These are phyloP conservation scores for Apophysomyces ossiformis DNA, from an alignment of 371 early-diverging fungal genomes.

Conservation along the genomic window DNA sequence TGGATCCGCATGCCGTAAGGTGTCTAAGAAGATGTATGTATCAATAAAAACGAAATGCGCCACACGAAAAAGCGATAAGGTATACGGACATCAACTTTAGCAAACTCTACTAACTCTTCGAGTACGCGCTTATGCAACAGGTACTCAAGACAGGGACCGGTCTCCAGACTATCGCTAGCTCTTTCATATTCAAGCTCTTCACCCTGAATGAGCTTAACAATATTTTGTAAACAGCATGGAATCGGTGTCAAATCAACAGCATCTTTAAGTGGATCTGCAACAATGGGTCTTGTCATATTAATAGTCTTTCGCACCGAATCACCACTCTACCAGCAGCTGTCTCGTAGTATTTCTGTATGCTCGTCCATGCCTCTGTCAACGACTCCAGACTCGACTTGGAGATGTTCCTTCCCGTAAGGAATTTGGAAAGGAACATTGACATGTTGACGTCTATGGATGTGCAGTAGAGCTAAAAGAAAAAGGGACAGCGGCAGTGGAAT, in stretches of 20 bases:
- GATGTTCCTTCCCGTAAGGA: conserved; percentile 51
- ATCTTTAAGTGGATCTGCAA: conserved; percentile 53
- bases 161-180: conserved; percentile 49
- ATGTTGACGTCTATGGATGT: conserved; percentile 17
- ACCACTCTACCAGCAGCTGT: conserved; percentile 46
- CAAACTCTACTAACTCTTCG: conserved; percentile 55
- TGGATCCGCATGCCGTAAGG: conserved; percentile 60
- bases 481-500: not conserved
- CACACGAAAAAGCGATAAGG: not conserved
- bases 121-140: conserved; percentile 50
- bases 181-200: conserved; percentile 54
- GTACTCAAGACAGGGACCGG: conserved; percentile 57
- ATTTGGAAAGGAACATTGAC: conserved; percentile 56
- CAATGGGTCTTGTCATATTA: conserved; percentile 3
- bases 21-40: conserved; percentile 30
- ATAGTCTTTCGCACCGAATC: not conserved
- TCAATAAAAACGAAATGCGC: not conserved
- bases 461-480: conserved; percentile 14
- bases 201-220: conserved; percentile 53
- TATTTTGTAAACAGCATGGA: conserved; percentile 48
- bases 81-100: conserved; percentile 52
- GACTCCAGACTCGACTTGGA: conserved; percentile 49
- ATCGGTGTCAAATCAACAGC: conserved; percentile 56
- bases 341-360: conserved; percentile 56
- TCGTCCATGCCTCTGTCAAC: conserved; percentile 50